phyloP scores from a whole-genome alignment of 2,329 filamentous ascomycete species.

The Curvularia sp. region DNA sequence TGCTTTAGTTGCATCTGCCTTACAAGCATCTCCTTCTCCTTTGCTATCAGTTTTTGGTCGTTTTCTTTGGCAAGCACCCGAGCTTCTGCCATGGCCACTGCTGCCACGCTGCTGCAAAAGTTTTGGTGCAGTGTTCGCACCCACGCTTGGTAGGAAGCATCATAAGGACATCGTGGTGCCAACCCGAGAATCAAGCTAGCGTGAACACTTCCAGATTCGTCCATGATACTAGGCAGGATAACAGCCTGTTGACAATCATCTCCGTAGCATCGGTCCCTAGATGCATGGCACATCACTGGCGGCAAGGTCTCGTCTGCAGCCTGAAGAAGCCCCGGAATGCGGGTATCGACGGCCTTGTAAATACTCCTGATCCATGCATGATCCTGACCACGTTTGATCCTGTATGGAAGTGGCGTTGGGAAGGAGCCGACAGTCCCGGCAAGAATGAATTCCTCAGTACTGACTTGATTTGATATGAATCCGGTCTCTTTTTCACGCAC shows the following conservation, averaged over 20 bases:
- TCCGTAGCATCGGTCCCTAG: conserved; percentile 8
- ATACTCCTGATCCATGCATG: background rate
- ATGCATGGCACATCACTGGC: conserved; percentile 4
- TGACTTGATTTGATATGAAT: background rate
- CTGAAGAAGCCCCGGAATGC: conserved; percentile 1
- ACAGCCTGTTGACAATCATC: conserved; percentile 9
- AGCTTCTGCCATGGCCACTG: background rate
- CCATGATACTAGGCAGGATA: conserved; percentile 1
- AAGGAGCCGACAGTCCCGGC: conserved; percentile 4
- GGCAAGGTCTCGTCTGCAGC: conserved; percentile 2
- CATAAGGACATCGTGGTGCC: conserved; percentile 10
- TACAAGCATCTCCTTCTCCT: conserved; percentile 1
- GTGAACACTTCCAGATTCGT: background rate
- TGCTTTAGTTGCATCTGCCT: conserved; percentile 5
- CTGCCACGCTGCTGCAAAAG: conserved; percentile 8
- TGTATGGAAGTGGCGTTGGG: background rate
- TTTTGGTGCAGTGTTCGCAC: conserved; percentile 10
- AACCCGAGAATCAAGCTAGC: conserved; percentile 3
- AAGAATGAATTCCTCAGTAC: background rate
- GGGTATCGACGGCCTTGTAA: conserved; percentile 1
- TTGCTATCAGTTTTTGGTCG: conserved; percentile 3
- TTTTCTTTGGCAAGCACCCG: conserved; percentile 3
- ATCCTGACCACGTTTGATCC: background rate
- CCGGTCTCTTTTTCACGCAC: background rate
- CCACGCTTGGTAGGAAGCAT: conserved; percentile 9